phyloP scores from a whole-genome alignment of 108 stramenopile species.

The Conticribra weissflogii region DNA sequence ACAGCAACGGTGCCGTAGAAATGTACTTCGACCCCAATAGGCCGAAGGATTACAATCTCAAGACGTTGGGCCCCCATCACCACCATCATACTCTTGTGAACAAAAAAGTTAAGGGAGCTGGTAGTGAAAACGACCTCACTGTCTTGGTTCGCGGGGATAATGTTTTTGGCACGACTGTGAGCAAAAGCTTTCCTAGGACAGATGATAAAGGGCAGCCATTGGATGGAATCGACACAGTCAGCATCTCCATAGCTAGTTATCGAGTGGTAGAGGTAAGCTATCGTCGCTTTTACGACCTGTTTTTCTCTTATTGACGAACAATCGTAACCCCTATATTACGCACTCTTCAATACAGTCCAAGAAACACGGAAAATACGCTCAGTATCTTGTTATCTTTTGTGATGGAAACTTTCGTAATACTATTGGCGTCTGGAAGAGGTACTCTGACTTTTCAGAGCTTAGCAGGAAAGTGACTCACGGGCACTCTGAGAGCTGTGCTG shows the following conservation, averaged over 20 bases:
- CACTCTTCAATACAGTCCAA: no score
- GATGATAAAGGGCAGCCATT: slow-evolving; percentile 57
- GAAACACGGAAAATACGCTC: slow-evolving; percentile 83
- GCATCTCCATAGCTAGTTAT: slow-evolving; percentile 86
- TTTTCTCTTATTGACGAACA: no score
- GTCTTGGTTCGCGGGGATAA: slow-evolving; percentile 79
- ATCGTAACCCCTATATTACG: no score
- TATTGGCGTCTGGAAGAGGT: slow-evolving; percentile 90
- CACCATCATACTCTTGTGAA: slow-evolving; percentile 53
- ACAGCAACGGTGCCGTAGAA: slow-evolving; percentile 44
- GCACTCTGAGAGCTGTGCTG: slow-evolving; percentile 73
- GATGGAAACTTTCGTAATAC: slow-evolving; percentile 86
- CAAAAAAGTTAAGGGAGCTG: slow-evolving; percentile 53
- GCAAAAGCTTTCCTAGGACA: slow-evolving; percentile 75
- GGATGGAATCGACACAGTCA: slow-evolving; percentile 76
- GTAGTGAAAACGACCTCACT: slow-evolving; percentile 61
- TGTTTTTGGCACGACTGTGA: slow-evolving; percentile 89
- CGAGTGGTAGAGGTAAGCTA: slow-evolving; percentile 79
- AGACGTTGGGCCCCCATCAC: slow-evolving; percentile 49
- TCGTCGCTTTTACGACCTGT: background rate
- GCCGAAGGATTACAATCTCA: slow-evolving; percentile 49
- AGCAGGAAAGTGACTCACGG: slow-evolving; percentile 73
- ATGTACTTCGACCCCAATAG: slow-evolving; percentile 54
- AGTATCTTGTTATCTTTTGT: slow-evolving; percentile 85
- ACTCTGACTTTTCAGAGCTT: slow-evolving; percentile 83